Evolutionary conservation across 805 yeast genomes (phyloP).

Genomic region (Brettanomyces bruxellensis): DNA sequence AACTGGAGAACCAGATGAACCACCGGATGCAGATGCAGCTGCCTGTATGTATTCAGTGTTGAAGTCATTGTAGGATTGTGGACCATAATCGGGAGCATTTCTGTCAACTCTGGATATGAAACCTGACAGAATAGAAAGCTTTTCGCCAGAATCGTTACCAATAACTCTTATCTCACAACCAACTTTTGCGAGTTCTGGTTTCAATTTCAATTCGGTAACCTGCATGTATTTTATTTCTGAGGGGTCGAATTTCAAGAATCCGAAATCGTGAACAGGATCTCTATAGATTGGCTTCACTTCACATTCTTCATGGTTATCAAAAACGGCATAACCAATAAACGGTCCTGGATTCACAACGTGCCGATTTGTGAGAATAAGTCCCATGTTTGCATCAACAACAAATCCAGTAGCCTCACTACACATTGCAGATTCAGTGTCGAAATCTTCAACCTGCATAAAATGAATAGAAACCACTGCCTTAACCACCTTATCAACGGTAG

Average conservation of each 20-base stretch:
- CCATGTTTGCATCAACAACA: constrained; percentile 75
- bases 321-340: constrained; percentile 82
- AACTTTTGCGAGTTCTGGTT: constrained; percentile 80
- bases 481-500: constrained; percentile 73
- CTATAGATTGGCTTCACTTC: constrained; percentile 79
- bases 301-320: constrained; percentile 91
- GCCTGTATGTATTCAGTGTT: constrained; percentile 93
- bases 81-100: constrained; percentile 92
- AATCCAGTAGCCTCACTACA: constrained; percentile 94
- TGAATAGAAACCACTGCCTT: constrained; percentile 83
- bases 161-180: constrained; percentile 91
- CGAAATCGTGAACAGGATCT: constrained; percentile 95
- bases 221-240: constrained; percentile 61
- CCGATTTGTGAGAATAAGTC: constrained; percentile 82
- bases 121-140: constrained; percentile 80
- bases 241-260: constrained; percentile 77
- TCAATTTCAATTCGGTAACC: constrained; percentile 53
- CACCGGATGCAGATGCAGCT: constrained; percentile 93
- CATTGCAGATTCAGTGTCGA: constrained; percentile 75
- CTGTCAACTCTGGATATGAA: constrained; percentile 80
- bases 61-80: constrained; percentile 81
- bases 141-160: constrained; percentile 96
- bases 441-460: constrained; percentile 76
- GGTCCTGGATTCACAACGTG: constrained; percentile 97
- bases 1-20: constrained; percentile 95